These are phyloP conservation scores for Monosporascus sp. DNA, from an alignment of 2,329 filamentous ascomycete species.

Conservation along the genomic window DNA sequence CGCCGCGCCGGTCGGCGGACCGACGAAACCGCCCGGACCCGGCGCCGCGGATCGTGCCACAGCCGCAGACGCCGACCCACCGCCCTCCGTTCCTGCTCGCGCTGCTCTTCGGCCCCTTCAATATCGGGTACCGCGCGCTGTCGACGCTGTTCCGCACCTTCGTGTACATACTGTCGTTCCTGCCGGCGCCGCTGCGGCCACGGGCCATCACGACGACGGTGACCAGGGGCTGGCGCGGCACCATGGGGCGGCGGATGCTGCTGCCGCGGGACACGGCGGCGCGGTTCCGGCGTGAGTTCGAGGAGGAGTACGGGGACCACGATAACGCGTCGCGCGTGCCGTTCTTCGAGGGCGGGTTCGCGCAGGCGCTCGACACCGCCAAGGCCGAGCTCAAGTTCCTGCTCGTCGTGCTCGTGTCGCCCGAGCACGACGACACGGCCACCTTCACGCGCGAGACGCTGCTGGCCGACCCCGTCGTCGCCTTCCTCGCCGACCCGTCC, in stretches of 20 bases:
- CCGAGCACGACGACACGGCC: conserved; percentile 89
- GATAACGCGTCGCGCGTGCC: conserved; percentile 43
- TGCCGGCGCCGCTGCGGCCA: conserved; percentile 61
- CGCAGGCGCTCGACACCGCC: conserved; percentile 82
- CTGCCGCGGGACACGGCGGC: conserved; percentile 83
- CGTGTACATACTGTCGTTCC: conserved; percentile 72
- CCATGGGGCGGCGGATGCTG: conserved; percentile 66
- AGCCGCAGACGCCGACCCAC: conserved; percentile 57
- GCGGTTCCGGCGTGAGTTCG: conserved; percentile 86
- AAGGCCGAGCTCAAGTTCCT: conserved; percentile 91
- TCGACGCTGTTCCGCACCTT: conserved; percentile 67
- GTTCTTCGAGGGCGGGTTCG: conserved; percentile 85
- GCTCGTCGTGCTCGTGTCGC: conserved; percentile 80
- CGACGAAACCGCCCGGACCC: conserved; percentile 46
- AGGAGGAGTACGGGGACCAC: conserved; percentile 80
- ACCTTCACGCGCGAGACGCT: conserved; percentile 79
- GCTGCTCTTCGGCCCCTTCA: conserved; percentile 76
- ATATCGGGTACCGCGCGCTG: conserved; percentile 67
- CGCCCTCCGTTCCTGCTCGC: conserved; percentile 71
- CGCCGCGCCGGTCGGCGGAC: conserved; percentile 27
- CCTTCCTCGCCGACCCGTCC: conserved; percentile 66
- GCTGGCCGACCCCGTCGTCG: conserved; percentile 65
- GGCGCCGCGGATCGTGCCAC: conserved; percentile 83
- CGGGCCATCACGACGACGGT: conserved; percentile 50
- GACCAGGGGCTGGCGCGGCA: conserved; percentile 49